phyloP scores from a whole-genome alignment of 2,329 filamentous ascomycete species.

The Aspergillus oerlinghausenensis region DNA sequence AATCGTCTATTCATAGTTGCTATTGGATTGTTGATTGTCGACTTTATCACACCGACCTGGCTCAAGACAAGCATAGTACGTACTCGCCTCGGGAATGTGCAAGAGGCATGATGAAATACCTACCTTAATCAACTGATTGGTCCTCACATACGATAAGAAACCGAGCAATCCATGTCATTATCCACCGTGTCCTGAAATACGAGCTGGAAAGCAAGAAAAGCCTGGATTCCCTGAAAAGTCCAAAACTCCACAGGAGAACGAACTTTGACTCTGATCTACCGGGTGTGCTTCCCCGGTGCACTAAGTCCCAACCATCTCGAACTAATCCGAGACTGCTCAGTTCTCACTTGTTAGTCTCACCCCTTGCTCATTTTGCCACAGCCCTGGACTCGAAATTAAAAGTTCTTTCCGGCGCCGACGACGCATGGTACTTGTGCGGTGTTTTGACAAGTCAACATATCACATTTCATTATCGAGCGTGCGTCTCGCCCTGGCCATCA shows the following conservation, averaged over 20 bases:
- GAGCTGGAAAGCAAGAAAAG: background rate
- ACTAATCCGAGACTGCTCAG: conserved; percentile 1
- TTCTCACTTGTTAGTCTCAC: conserved; percentile 7
- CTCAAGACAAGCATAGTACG: background rate
- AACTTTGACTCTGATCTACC: conserved; percentile 17
- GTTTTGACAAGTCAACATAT: conserved; percentile 11
- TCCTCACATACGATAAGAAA: background rate
- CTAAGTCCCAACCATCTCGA: conserved; percentile 3
- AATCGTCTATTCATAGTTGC: background rate
- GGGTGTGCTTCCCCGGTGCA: conserved; percentile 15
- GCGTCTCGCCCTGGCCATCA: background rate
- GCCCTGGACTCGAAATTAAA: conserved; percentile 3
- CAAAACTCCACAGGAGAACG: background rate
- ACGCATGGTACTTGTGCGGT: conserved; percentile 15
- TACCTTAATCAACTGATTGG: background rate
- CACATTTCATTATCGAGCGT: background rate
- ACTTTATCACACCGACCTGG: no score
- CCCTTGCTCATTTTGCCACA: conserved; percentile 5
- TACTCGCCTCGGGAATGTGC: background rate
- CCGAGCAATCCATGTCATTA: background rate
- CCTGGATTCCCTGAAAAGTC: background rate
- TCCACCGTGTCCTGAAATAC: background rate
- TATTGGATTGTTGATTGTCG: background rate
- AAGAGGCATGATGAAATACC: background rate
- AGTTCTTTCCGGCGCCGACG: background rate